Conservation (phyloP, 2,329 filamentous ascomycete species). For the Clonostachys rhizophaga region DNA sequence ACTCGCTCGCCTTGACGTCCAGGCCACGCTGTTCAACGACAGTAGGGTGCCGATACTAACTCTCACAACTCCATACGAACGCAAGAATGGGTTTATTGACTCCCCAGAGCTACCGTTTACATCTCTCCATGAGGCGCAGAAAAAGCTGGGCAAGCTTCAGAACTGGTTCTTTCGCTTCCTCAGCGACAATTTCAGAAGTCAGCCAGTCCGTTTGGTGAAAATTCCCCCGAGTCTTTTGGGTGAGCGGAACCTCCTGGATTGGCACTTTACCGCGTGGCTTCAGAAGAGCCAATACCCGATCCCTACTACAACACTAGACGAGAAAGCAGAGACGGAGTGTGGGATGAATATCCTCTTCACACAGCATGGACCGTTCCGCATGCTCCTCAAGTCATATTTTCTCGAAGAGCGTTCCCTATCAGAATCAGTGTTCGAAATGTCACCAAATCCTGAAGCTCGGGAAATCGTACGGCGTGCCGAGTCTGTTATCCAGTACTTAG, state of each 20-base stretch:
- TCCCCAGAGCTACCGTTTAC: not conserved
- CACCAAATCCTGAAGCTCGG: no score
- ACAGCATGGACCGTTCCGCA: not conserved
- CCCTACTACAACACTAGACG: not conserved
- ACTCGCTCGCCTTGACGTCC: constrained; percentile 4
- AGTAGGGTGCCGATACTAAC: not conserved
- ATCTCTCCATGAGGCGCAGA: constrained; percentile 1
- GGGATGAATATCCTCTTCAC: not conserved
- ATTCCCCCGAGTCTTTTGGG: not conserved
- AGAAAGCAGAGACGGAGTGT: not conserved
- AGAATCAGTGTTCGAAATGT: no score
- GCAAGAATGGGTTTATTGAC: not conserved
- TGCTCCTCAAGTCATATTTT: not conserved
- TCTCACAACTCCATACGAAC: not conserved
- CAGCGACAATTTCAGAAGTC: not conserved
- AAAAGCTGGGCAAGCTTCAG: constrained; percentile 1
- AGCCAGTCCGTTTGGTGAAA: not conserved
- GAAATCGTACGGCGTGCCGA: not conserved
- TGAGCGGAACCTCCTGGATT: not conserved
- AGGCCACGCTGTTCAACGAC: constrained; percentile 6
- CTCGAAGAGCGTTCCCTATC: not conserved
- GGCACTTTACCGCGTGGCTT: not conserved
- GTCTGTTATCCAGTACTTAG: not conserved
- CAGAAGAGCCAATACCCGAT: not conserved
- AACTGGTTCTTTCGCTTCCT: constrained; percentile 2